Evolutionary conservation across 2,329 filamentous ascomycete species (phyloP).

Genomic region (Diplodia corticola): DNA sequence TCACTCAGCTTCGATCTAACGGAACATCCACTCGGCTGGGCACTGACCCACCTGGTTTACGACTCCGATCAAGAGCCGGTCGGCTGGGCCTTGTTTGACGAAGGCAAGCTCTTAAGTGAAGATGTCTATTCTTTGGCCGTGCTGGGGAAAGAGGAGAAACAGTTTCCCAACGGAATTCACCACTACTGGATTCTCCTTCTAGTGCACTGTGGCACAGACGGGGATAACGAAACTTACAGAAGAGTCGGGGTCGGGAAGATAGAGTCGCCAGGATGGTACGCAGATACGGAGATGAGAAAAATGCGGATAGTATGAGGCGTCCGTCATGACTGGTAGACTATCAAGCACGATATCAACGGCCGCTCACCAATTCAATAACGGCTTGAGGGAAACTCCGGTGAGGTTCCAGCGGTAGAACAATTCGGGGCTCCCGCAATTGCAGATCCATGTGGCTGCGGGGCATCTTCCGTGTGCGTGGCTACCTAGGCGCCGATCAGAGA

Average conservation of each 20-base stretch:
- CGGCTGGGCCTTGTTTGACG: slow-evolving; percentile 28
- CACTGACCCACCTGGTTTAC: neutral
- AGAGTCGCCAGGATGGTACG: slow-evolving; percentile 21
- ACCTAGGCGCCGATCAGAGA: no score
- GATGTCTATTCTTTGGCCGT: slow-evolving; percentile 25
- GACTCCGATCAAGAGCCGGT: slow-evolving; percentile 6
- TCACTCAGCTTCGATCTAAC: slow-evolving; percentile 10
- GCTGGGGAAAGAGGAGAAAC: slow-evolving; percentile 22
- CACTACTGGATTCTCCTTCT: slow-evolving; percentile 27
- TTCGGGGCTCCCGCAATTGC: neutral
- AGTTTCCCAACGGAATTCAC: neutral
- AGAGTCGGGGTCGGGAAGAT: slow-evolving; percentile 27
- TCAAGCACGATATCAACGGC: no score
- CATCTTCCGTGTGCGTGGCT: no score
- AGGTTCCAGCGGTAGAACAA: neutral
- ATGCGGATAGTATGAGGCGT: neutral
- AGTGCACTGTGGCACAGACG: neutral
- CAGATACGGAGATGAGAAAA: neutral
- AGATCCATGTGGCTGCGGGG: no score
- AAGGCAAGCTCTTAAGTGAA: neutral
- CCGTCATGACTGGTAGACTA: neutral
- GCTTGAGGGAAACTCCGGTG: neutral
- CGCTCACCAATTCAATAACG: neutral
- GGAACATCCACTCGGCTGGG: slow-evolving; percentile 11
- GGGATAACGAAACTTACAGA: slow-evolving; percentile 16